Evolutionary conservation across 345 rosid genomes (phyloP).

Genomic region (Aurinia saxatilis): DNA sequence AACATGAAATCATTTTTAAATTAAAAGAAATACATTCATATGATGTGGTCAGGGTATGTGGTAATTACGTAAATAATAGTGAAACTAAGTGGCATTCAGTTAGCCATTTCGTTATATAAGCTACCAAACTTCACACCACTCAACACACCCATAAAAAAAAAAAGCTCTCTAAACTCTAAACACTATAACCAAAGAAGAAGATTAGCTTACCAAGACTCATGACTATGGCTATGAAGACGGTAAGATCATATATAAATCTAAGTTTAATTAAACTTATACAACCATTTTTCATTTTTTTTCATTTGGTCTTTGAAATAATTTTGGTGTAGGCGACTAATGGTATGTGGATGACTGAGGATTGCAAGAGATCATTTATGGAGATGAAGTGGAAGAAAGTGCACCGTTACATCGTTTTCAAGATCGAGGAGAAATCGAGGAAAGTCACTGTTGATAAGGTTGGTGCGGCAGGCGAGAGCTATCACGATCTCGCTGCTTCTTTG

Average conservation of each 20-base stretch:
- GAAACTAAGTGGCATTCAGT: background rate
- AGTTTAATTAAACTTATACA: too few species aligned
- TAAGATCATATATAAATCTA: too few species aligned
- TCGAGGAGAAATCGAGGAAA: constrained; percentile 75
- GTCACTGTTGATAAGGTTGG: constrained; percentile 90
- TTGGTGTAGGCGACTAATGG: constrained; percentile 45
- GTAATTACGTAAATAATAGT: constrained; percentile 12
- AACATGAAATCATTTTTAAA: background rate
- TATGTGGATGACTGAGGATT: constrained; percentile 87
- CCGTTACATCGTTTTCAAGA: constrained; percentile 81
- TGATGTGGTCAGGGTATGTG: background rate
- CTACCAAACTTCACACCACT: background rate
- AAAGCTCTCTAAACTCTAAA: constrained; percentile 4
- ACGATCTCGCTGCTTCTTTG: constrained; percentile 68
- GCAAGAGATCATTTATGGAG: constrained; percentile 86
- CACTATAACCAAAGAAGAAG: background rate
- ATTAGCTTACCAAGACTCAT: constrained; percentile 40
- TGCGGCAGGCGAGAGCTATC: constrained; percentile 67
- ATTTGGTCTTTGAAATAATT: background rate
- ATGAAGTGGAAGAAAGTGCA: constrained; percentile 96
- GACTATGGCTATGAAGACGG: constrained; percentile 95
- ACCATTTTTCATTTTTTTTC: background rate
- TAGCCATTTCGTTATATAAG: constrained; percentile 13
- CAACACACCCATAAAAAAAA: background rate
- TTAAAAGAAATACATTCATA: background rate